A percentile compares a stretch with the other conserved stretches of the same genome.
Conservation (phyloP, 805 yeast species). For the Candida verbasci region DNA sequence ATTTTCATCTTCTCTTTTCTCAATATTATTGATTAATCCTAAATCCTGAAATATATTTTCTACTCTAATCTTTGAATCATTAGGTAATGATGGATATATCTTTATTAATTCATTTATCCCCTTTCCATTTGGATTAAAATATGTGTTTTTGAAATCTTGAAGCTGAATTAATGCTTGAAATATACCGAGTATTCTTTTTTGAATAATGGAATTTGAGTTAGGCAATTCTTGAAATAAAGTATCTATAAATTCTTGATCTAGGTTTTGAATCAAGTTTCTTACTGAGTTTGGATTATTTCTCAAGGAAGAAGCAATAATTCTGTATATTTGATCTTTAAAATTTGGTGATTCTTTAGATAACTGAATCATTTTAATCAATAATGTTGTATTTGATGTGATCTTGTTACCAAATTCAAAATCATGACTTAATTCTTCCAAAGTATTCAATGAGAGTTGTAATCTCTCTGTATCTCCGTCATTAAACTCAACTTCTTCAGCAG, state of each 20-base stretch:
- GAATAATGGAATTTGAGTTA: conserved; percentile 22
- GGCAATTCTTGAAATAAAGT: conserved; percentile 18
- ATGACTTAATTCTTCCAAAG: conserved; percentile 58
- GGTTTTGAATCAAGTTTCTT: conserved; percentile 26
- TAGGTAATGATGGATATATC: conserved; percentile 23
- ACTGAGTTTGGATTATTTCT: conserved; percentile 71
- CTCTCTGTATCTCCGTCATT: conserved; percentile 14
- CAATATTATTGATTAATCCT: conserved; percentile 17
- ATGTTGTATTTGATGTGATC: conserved; percentile 32
- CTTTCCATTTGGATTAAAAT: conserved; percentile 16
- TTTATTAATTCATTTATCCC: conserved; percentile 23
- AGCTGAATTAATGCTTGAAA: conserved; percentile 42
- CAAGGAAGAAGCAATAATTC: conserved; percentile 62
- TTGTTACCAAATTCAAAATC: conserved; percentile 58
- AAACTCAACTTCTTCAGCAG: conserved; percentile 11
- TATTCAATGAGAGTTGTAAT: conserved; percentile 32
- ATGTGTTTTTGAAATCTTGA: conserved; percentile 26
- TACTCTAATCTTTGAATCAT: conserved; percentile 32
- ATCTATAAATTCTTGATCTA: conserved; percentile 15
- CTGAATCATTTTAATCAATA: conserved; percentile 27
- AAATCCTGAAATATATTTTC: conserved; percentile 46
- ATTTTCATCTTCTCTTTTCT: conserved; percentile 13
- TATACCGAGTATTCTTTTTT: conserved; percentile 49
- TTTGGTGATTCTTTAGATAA: conserved; percentile 12
- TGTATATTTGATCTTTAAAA: conserved; percentile 48